Evolutionary conservation across 2,329 filamentous ascomycete genomes (phyloP).

Genomic region (Fusarium brevicatenulatum): DNA sequence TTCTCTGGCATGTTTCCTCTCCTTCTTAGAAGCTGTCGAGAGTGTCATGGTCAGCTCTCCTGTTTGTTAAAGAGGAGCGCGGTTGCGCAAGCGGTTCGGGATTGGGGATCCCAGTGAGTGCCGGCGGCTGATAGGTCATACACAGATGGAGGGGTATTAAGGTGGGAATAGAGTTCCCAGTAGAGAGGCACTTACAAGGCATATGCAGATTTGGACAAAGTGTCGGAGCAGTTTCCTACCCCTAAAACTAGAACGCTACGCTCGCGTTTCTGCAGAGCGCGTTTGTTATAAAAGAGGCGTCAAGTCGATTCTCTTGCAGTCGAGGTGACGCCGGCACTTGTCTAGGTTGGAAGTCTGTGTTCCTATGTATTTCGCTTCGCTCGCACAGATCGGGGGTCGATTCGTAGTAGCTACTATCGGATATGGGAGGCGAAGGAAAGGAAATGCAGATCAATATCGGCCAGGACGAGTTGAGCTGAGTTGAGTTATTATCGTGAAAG

Average conservation of each 20-base stretch:
- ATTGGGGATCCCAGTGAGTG: not conserved
- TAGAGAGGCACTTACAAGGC: conserved; percentile 48
- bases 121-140: conserved; percentile 17
- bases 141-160: conserved; percentile 20
- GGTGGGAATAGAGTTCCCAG: conserved; percentile 14
- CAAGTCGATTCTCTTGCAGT: conserved; percentile 22
- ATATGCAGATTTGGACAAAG: conserved; percentile 48
- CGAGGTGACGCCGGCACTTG: conserved; percentile 36
- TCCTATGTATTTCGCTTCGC: conserved; percentile 25
- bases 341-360: conserved; percentile 32
- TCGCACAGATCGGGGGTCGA: conserved; percentile 22
- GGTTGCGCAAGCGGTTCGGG: conserved; percentile 28
- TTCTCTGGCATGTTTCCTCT: conserved; percentile 66
- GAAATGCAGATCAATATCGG: conserved; percentile 4
- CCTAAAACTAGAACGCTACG: conserved; percentile 29
- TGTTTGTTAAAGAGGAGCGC: conserved; percentile 16
- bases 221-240: conserved; percentile 48
- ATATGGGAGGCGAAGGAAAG: conserved; percentile 2
- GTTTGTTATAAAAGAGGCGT: conserved; percentile 23
- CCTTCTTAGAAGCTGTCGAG: conserved; percentile 59
- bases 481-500: conserved; percentile 27
- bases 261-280: conserved; percentile 47
- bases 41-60: conserved; percentile 41
- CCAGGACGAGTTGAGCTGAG: not conserved
- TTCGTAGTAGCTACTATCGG: conserved; percentile 20